Evolutionary conservation across 2,329 filamentous ascomycete genomes (phyloP).

Genomic region (Triangularia setosa): DNA sequence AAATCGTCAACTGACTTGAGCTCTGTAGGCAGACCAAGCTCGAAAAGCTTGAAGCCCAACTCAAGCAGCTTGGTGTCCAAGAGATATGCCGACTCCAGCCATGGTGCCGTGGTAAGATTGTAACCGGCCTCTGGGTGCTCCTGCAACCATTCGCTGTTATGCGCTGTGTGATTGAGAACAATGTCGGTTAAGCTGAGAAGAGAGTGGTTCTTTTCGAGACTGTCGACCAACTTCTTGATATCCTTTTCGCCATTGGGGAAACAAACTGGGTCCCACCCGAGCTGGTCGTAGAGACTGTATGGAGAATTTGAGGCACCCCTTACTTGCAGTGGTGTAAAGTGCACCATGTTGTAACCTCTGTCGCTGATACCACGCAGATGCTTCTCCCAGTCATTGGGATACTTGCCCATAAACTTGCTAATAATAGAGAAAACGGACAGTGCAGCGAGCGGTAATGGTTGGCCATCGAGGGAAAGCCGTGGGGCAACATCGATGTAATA

Average conservation of each 20-base stretch:
- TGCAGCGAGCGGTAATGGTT: conserved; percentile 75
- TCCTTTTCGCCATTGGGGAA: conserved; percentile 87
- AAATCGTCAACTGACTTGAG: conserved; percentile 70
- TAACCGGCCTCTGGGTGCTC: conserved; percentile 95
- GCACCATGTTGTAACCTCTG: conserved; percentile 97
- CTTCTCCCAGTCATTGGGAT: conserved; percentile 83
- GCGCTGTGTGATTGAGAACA: conserved; percentile 94
- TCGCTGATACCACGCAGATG: conserved; percentile 85
- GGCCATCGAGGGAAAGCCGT: conserved; percentile 67
- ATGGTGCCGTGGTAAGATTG: conserved; percentile 85
- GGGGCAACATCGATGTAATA: conserved; percentile 97
- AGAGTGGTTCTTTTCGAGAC: conserved; percentile 79
- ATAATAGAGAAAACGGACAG: conserved; percentile 90
- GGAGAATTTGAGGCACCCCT: conserved; percentile 91
- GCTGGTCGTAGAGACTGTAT: conserved; percentile 93
- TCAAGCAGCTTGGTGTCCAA: conserved; percentile 64
- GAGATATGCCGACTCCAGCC: conserved; percentile 61
- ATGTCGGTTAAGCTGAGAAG: conserved; percentile 90
- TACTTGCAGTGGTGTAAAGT: conserved; percentile 91
- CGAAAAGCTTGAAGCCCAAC: conserved; percentile 68
- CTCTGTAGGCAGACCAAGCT: conserved; percentile 70
- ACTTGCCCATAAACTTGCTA: conserved; percentile 97
- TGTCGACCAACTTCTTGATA: conserved; percentile 69
- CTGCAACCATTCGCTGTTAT: conserved; percentile 92
- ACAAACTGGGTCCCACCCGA: conserved; percentile 73